A percentile compares a stretch with the other conserved stretches of the same genome.
These are phyloP conservation scores for Sphagnum contortum DNA, from an alignment of 225 moss, liverwort and hornwort species.

Conservation along the genomic window DNA sequence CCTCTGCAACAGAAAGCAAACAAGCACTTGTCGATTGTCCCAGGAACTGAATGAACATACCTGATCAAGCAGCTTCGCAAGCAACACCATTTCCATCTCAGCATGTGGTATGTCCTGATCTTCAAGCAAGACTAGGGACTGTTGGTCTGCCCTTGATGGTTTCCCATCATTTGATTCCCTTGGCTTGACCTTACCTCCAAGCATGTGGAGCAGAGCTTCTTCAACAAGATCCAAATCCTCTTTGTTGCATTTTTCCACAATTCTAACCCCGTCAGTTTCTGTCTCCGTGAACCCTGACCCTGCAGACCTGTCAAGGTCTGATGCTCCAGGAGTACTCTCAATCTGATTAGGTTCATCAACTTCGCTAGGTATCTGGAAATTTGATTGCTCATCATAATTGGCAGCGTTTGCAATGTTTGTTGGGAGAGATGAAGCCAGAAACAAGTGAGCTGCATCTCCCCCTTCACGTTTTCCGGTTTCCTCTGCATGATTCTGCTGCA, in stretches of 20 bases:
- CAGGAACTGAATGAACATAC: constrained; percentile 1
- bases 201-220: constrained; percentile 24
- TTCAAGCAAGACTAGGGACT: no score
- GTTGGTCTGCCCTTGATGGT: no score
- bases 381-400: constrained; percentile 5
- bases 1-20: neutral
- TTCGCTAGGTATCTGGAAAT: constrained; percentile 16
- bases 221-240: constrained; percentile 40
- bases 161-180: no score
- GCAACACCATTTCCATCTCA: constrained; percentile 20
- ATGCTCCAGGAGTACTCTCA: constrained; percentile 5
- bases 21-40: neutral
- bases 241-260: constrained; percentile 8
- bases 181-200: constrained; percentile 2
- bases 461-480: neutral
- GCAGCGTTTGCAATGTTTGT: neutral
- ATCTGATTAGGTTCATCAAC: constrained; percentile 17
- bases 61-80: constrained; percentile 39
- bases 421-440: constrained; percentile 3
- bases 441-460: constrained; percentile 4
- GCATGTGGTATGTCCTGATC: neutral
- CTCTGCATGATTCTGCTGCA: neutral
- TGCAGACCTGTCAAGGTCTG: constrained; percentile 9
- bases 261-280: constrained; percentile 7
- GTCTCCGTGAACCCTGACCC: constrained; percentile 15